These are phyloP conservation scores for Claviceps africana DNA, from an alignment of 2,329 filamentous ascomycete species.

Conservation along the genomic window DNA sequence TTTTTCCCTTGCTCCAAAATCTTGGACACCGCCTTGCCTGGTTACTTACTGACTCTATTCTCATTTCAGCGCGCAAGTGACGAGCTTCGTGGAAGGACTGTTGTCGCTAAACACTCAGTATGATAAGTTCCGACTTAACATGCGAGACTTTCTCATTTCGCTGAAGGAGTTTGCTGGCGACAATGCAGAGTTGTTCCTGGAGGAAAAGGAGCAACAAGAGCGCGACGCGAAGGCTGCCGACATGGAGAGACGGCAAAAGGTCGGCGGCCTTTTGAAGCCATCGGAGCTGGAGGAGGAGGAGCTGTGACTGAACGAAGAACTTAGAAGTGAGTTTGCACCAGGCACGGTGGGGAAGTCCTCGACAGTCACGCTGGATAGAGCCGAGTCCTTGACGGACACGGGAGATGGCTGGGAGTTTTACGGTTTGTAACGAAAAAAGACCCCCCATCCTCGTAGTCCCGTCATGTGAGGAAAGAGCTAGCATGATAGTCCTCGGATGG, in stretches of 20 bases:
- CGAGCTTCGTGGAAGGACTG: slow-evolving; percentile 75
- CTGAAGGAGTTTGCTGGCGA: slow-evolving; percentile 94
- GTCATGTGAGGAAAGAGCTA: background rate
- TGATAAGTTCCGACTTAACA: slow-evolving; percentile 85
- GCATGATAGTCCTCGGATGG: background rate
- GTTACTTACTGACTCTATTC: background rate
- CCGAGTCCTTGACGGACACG: slow-evolving; percentile 12
- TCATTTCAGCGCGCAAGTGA: slow-evolving; percentile 61
- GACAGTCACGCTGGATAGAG: slow-evolving; percentile 12
- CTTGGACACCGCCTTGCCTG: background rate
- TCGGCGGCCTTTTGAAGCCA: slow-evolving; percentile 89
- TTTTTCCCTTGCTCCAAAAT: too few species aligned
- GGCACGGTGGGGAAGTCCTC: slow-evolving; percentile 12
- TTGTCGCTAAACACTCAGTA: slow-evolving; percentile 81
- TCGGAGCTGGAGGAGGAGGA: slow-evolving; percentile 90
- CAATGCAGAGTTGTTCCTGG: slow-evolving; percentile 83
- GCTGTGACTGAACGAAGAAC: slow-evolving; percentile 66
- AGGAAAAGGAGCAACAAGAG: slow-evolving; percentile 88
- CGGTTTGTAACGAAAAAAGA: slow-evolving; percentile 30
- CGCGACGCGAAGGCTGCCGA: slow-evolving; percentile 76
- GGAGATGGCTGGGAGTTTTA: slow-evolving; percentile 54
- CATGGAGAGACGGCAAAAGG: slow-evolving; percentile 82
- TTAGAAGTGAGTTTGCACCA: slow-evolving; percentile 46
- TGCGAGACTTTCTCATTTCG: slow-evolving; percentile 94
- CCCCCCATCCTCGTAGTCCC: background rate